These are phyloP conservation scores for Spiromyces aspiralis DNA, from an alignment of 371 early-diverging fungal genomes.

Conservation along the genomic window DNA sequence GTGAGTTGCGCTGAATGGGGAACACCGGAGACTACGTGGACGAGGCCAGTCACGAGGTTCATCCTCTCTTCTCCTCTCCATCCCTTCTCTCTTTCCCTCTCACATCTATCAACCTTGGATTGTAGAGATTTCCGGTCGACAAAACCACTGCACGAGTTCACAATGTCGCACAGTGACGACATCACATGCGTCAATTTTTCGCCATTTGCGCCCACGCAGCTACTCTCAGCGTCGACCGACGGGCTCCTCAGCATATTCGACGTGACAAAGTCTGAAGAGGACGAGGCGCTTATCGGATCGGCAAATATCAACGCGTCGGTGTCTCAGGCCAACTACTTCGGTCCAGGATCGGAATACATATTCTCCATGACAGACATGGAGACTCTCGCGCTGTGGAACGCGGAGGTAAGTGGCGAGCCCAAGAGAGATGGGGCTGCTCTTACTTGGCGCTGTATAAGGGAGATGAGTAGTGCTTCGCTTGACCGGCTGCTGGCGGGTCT, in stretches of 20 bases:
- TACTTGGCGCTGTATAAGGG: too few species aligned
- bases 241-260: slow-evolving; percentile 62
- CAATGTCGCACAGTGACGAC: slow-evolving; percentile 80
- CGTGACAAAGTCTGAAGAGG: slow-evolving; percentile 49
- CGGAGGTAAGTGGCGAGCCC: slow-evolving; percentile 33
- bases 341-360: slow-evolving; percentile 66
- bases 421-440: too few species aligned
- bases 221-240: slow-evolving; percentile 58
- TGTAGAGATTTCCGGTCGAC: neutral
- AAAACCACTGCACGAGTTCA: slow-evolving; percentile 29
- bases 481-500: too few species aligned
- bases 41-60: too few species aligned
- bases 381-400: slow-evolving; percentile 54
- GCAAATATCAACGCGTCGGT: slow-evolving; percentile 70
- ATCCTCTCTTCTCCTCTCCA: too few species aligned
- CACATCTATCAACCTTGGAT: neutral
- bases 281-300: slow-evolving; percentile 67
- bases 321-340: slow-evolving; percentile 72
- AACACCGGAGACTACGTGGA: too few species aligned
- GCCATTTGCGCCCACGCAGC: slow-evolving; percentile 35
- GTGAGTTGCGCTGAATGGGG: too few species aligned
- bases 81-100: too few species aligned
- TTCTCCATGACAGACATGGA: slow-evolving; percentile 77
- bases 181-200: slow-evolving; percentile 79
- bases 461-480: too few species aligned